Base-by-base conservation (phyloP, 2,329 filamentous ascomycete genomes). In the Helminthosporium solani region DNA sequence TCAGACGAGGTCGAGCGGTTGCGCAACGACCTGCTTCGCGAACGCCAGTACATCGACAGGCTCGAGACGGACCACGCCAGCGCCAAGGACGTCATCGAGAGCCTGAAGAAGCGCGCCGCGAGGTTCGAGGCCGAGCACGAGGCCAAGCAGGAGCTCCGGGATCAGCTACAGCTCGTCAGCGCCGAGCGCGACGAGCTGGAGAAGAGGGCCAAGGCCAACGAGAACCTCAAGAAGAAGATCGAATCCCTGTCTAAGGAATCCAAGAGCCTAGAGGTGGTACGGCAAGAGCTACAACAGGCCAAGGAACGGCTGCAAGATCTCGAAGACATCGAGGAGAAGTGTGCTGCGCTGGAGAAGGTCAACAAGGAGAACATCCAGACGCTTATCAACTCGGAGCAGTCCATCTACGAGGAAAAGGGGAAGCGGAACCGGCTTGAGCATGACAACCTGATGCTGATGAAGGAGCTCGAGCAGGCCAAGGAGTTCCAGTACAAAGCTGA, bases 151-250 rank as follows among this genome's bases (percentile, higher is more conserved):
- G 74, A 75, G 41, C 56, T 78, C n/a, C 70, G 73, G 3, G 76
- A 78, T 48, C 74, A 78, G 42, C 53, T 78, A n/a, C 76, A 78
- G 52, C 62, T 78, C 20, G 58, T 78, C 36, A 66, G 68, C 42
- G 71, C 73, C 0, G 76, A 78, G 58, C 70, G 76, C 25, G 75
- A 77, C 43, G 76, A 78, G 42, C 63, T 78, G 18, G 66, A 61
- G 25, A 74, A 77, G 48, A 76, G 74, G 49, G 68, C 73, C 20
- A 76, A 76, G 47, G 75, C 75, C 18, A 78, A 76, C 46, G 76
- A 78, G 54, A 78, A 78, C 46, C 69, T 78, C 18, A 76, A 74
- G 57, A 78, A 78, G 68, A 78, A 78, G 64, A 78, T 78, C 23
- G 74, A 77, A 49, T 66, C 73, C 3, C 58, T 78, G 33, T 73